Evolutionary conservation across 1,284 basidiomycete species (phyloP).

Genomic region (Puccinia coronata): DNA sequence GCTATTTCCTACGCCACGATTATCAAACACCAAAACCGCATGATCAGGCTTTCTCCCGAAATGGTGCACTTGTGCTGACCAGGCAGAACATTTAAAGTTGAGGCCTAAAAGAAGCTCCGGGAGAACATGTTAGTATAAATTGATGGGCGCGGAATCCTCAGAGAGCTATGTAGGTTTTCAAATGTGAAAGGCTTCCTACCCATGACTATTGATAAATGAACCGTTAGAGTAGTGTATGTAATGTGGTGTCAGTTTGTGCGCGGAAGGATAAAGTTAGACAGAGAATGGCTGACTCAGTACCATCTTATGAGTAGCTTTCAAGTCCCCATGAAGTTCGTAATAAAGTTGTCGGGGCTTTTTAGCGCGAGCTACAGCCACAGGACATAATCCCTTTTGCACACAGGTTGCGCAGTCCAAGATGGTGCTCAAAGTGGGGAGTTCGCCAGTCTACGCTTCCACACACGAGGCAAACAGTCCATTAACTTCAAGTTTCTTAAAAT

Average conservation of each 20-base stretch:
- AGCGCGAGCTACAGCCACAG: slow-evolving; percentile 60
- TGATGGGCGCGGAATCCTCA: background rate
- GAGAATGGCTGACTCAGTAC: background rate
- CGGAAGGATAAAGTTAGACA: background rate
- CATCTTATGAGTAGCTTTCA: slow-evolving; percentile 51
- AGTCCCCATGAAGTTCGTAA: slow-evolving; percentile 47
- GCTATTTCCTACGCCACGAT: slow-evolving; percentile 76
- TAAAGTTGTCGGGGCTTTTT: slow-evolving; percentile 15
- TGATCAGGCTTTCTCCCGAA: slow-evolving; percentile 59
- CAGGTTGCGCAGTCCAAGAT: slow-evolving; percentile 61
- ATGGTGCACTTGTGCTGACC: slow-evolving; percentile 58
- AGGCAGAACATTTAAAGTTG: slow-evolving; percentile 57
- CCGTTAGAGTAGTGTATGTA: no score
- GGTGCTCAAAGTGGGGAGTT: slow-evolving; percentile 11
- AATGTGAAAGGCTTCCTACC: background rate
- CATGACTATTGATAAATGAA: slow-evolving; percentile 4
- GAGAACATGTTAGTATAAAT: background rate
- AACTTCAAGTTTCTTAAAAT: background rate
- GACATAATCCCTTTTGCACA: slow-evolving; percentile 70
- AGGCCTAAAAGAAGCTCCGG: slow-evolving; percentile 55
- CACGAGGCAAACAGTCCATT: no score
- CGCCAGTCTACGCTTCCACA: background rate
- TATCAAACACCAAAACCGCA: slow-evolving; percentile 77
- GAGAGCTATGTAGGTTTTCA: background rate
- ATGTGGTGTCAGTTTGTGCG: background rate